Percentiles rank a stretch among this genome's conserved stretches.
Conservation (phyloP, 805 yeast species). For the Wickerhamiella sorbophila region DNA sequence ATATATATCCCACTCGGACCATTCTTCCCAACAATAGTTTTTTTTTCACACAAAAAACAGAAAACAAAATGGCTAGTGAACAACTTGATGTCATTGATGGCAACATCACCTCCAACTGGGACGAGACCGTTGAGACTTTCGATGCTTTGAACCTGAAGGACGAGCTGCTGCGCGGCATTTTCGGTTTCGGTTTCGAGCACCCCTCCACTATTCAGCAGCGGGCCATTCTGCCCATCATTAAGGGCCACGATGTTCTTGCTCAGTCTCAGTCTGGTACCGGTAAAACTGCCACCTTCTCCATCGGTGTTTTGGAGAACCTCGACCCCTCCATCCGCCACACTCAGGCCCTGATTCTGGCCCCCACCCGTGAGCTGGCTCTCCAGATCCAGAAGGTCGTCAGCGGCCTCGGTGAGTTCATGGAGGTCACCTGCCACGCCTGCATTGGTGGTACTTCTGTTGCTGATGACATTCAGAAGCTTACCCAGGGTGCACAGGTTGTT, state of each 20-base stretch:
- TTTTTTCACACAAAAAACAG: background rate
- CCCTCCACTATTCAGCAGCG: slow-evolving; percentile 98
- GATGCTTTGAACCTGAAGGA: slow-evolving; percentile 66
- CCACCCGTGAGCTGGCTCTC: slow-evolving; percentile 93
- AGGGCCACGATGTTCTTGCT: slow-evolving; percentile 85
- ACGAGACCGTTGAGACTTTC: slow-evolving; percentile 65
- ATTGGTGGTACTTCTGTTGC: slow-evolving; percentile 91
- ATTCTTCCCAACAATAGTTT: background rate
- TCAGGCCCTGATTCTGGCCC: slow-evolving; percentile 90
- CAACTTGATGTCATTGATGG: slow-evolving; percentile 61
- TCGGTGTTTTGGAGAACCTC: slow-evolving; percentile 43
- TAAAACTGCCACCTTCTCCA: slow-evolving; percentile 78
- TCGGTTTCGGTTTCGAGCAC: slow-evolving; percentile 80
- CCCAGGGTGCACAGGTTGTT: slow-evolving; percentile 79
- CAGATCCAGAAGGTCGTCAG: slow-evolving; percentile 91
- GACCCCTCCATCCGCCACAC: slow-evolving; percentile 60
- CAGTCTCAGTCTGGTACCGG: slow-evolving; percentile 89
- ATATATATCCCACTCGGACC: background rate
- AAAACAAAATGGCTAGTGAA: slow-evolving; percentile 29
- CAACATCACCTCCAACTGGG: slow-evolving; percentile 89
- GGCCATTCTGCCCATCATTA: slow-evolving; percentile 88
- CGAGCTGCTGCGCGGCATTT: slow-evolving; percentile 47
- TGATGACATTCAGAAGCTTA: slow-evolving; percentile 75
- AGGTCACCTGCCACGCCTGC: slow-evolving; percentile 86
- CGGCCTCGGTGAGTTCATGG: slow-evolving; percentile 81